phyloP scores from a whole-genome alignment of 1,284 basidiomycete species.

The Flammula alnicola region DNA sequence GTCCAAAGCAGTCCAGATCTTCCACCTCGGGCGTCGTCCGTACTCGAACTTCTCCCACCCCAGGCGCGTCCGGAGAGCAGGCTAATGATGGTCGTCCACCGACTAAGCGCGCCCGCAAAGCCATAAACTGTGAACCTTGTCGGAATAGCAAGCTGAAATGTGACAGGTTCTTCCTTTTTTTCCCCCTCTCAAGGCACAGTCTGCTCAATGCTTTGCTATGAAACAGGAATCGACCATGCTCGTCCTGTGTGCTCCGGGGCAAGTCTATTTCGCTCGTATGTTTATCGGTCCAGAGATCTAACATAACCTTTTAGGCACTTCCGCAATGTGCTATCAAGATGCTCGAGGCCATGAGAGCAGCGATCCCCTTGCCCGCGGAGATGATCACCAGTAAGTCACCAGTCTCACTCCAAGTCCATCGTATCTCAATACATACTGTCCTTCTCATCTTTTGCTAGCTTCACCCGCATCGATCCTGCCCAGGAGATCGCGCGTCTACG shows the following conservation, averaged over 20 bases:
- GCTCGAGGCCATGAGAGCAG: conserved; percentile 55
- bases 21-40: conserved; percentile 48
- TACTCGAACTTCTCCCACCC: conserved; percentile 50
- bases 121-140: conserved; percentile 85
- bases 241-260: conserved; percentile 81
- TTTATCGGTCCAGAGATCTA: conserved; percentile 26
- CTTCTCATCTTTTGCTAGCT: conserved; percentile 37
- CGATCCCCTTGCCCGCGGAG: conserved; percentile 53
- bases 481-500: conserved; percentile 75
- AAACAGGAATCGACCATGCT: conserved; percentile 77
- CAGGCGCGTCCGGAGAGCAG: conserved; percentile 43
- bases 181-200: conserved; percentile 5
- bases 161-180: conserved; percentile 59
- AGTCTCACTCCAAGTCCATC: conserved; percentile 1
- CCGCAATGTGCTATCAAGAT: conserved; percentile 77
- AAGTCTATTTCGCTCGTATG: conserved; percentile 27
- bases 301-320: conserved; percentile 56
- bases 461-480: conserved; percentile 67
- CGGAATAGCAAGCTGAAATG: conserved; percentile 85
- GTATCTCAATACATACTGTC: conserved; percentile 15
- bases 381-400: conserved; percentile 58
- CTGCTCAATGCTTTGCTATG: conserved; percentile 19
- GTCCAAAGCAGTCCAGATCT: conserved; percentile 46
- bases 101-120: conserved; percentile 78
- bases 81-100: conserved; percentile 59